Base-by-base conservation (phyloP, 208 protist species). In the Strigomonas oncopelti region DNA sequence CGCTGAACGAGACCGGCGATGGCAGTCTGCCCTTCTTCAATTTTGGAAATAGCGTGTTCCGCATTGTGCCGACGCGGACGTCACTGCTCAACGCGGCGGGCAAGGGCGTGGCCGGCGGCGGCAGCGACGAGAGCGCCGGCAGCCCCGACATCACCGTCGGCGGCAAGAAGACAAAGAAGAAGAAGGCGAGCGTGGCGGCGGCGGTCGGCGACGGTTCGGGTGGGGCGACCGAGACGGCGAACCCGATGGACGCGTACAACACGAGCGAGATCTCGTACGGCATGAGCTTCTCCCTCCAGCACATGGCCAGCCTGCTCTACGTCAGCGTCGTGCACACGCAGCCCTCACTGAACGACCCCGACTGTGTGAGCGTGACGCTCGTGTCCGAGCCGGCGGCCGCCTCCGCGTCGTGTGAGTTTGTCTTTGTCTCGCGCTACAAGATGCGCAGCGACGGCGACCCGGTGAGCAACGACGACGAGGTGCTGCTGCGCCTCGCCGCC, bases 391-490 rank as follows among this genome's bases (percentile, higher is more conserved):
- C 73, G 5, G 76, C 79, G 16, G 84, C 83, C 7, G 58, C 59
- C 29, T 71, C 75, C 20, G 58, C 59, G 0, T 84, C 76, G 22
- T 87, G 84, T 46, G 78, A 89, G 72, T 86, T 93, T 51, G 58
- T 70, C 9, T 80, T 93, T 25, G 75, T 79, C 25, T 83, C 87
- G n/a, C 80, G 84, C 54, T 90, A 88, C 77, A 90, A 87, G 73
- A 85, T 88, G 36, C 79, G 86, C 72, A 71, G 72, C 53, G 87
- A 93, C 28, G 87, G 87, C 28, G 84, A 90, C 57, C 68, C 71
- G 42, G 72, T 93, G 46, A 84, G 78, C 64, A 67, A 73, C 14
- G 74, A 63, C 14, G 84, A 93, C 72, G 80, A 84, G 45, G 77
- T 93, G 46, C 72, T 93, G 14, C 70, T 90, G 22, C 84, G 78